Evolutionary conservation across 345 rosid genomes (phyloP).

Genomic region (Citrus sp.): DNA sequence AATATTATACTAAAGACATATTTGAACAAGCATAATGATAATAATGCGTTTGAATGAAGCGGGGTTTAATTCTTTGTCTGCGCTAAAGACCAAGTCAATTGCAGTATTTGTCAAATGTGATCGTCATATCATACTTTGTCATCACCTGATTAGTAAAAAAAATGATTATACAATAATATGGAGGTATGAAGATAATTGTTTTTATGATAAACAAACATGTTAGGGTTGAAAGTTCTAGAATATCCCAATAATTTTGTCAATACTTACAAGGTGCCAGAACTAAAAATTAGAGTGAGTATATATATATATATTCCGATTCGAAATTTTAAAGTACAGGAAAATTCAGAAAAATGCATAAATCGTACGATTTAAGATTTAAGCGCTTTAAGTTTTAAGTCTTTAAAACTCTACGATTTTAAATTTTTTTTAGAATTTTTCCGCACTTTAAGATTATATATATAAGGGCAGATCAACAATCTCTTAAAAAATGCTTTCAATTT

Average conservation of each 20-base stretch:
- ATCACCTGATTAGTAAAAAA: neutral
- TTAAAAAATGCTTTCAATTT: too few relatives aligned
- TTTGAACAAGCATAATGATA: neutral
- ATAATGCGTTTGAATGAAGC: neutral
- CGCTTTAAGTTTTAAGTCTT: fast-evolving
- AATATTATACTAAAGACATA: neutral
- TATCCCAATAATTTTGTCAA: neutral
- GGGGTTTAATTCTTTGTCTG: neutral
- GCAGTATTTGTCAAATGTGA: neutral
- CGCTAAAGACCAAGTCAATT: neutral
- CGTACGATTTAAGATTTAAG: too few relatives aligned
- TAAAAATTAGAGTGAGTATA: too few relatives aligned
- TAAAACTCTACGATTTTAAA: too few relatives aligned
- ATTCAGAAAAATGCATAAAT: fast-evolving
- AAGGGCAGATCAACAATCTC: fast-evolving
- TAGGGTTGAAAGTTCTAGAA: neutral
- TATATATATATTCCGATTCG: too few relatives aligned
- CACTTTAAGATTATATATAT: too few relatives aligned
- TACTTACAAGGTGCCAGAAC: neutral
- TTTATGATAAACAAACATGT: neutral
- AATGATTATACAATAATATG: neutral
- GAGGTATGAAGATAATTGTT: neutral
- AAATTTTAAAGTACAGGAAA: too few relatives aligned
- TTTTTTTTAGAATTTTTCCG: fast-evolving
- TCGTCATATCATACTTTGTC: neutral